phyloP scores from a whole-genome alignment of 371 early-diverging fungal genomes.

The Mucor lusitanicus region DNA sequence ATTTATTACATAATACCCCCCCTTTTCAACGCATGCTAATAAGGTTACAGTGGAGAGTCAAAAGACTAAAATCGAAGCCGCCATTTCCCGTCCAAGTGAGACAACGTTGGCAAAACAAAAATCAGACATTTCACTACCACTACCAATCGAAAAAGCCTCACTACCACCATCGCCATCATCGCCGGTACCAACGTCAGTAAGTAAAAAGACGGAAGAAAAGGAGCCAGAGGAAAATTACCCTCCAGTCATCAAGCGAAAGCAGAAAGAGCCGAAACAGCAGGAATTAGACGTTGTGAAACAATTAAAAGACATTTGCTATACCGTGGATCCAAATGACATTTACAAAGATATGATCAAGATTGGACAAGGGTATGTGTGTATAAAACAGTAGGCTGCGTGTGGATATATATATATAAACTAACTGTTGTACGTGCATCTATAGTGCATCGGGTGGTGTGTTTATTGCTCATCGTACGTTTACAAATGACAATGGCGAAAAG shows the following conservation, averaged over 20 bases:
- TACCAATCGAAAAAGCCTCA: neutral
- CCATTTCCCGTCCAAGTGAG: neutral
- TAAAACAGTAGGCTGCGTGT: neutral
- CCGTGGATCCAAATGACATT: slow-evolving; percentile 78
- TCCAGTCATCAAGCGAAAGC: slow-evolving; percentile 20
- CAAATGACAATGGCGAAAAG: slow-evolving; percentile 21
- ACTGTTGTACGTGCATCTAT: neutral
- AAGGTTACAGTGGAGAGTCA: neutral
- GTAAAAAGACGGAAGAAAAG: neutral
- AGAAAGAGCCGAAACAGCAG: slow-evolving; percentile 14
- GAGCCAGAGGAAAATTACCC: slow-evolving; percentile 6
- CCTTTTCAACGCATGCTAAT: too few relatives aligned
- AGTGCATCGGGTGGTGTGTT: slow-evolving; percentile 55
- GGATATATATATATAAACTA: neutral
- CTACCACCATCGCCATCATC: neutral
- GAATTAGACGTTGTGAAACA: slow-evolving; percentile 74
- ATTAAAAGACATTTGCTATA: slow-evolving; percentile 81
- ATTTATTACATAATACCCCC: too few relatives aligned
- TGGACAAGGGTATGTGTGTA: slow-evolving; percentile 76
- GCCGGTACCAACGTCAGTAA: neutral
- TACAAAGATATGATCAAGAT: slow-evolving; percentile 84
- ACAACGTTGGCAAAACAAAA: neutral
- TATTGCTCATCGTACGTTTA: slow-evolving; percentile 59
- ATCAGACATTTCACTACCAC: neutral
- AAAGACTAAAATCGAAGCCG: neutral